These are phyloP conservation scores for Dispira simplex DNA, from an alignment of 192 early-diverging fungal genomes.

Conservation along the genomic window DNA sequence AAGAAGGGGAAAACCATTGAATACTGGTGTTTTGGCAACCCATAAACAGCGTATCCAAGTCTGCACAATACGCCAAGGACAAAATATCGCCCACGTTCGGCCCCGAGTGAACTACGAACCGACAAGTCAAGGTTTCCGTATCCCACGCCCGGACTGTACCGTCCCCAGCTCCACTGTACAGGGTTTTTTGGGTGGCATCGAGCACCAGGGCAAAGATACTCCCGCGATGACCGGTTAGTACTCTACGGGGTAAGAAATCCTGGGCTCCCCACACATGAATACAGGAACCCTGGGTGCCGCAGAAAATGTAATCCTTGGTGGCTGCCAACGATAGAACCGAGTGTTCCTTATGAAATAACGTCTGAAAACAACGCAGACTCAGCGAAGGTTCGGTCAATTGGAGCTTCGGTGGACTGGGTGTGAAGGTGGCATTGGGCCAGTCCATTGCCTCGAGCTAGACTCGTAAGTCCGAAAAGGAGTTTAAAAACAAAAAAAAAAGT, in stretches of 20 bases:
- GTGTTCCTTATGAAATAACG: constrained; percentile 32
- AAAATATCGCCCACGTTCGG: constrained; percentile 57
- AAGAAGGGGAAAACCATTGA: constrained; percentile 31
- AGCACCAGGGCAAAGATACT: constrained; percentile 20
- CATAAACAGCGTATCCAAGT: constrained; percentile 38
- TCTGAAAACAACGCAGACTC: constrained; percentile 24
- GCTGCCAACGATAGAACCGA: constrained; percentile 49
- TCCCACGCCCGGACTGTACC: constrained; percentile 59
- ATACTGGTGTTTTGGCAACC: constrained; percentile 69
- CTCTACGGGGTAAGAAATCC: constrained; percentile 31
- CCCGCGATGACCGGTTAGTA: constrained; percentile 17
- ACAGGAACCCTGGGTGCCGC: constrained; percentile 44
- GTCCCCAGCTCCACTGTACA: constrained; percentile 37
- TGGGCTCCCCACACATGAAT: constrained; percentile 45
- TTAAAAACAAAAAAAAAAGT: no score
- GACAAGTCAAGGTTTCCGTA: constrained; percentile 34
- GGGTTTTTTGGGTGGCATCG: not conserved
- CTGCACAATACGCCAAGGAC: constrained; percentile 40
- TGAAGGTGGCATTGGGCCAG: not conserved
- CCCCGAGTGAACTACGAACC: constrained; percentile 45
- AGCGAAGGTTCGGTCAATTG: not conserved
- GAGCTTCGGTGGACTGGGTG: not conserved
- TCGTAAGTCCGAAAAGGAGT: no score
- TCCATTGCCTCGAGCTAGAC: no score
- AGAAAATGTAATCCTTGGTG: constrained; percentile 37